Conservation (phyloP, 192 early-diverging fungal species). For the Backusella liffmaniae region DNA sequence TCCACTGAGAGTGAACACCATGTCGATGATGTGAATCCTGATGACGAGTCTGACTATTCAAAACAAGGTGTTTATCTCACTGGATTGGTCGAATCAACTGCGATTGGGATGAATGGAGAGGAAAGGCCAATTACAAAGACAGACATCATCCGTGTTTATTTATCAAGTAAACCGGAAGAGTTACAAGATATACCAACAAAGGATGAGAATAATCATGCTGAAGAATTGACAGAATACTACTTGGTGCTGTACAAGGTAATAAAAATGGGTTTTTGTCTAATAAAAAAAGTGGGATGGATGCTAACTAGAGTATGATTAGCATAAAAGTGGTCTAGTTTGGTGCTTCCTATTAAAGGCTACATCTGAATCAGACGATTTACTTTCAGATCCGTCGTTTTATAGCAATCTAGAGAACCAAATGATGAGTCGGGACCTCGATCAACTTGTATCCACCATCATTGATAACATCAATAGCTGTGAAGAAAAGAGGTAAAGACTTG, state of each 20-base stretch:
- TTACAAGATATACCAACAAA: neutral
- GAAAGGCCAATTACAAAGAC: conserved; percentile 13
- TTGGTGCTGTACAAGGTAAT: conserved; percentile 37
- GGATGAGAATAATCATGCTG: neutral
- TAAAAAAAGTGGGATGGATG: too few species aligned
- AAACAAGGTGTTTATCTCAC: conserved; percentile 33
- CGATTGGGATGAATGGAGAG: conserved; percentile 25
- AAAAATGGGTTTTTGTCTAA: too few species aligned
- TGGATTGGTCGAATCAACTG: conserved; percentile 20
- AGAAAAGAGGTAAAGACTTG: conserved; percentile 27
- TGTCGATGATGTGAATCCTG: neutral
- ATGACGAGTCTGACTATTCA: neutral
- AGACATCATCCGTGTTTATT: conserved; percentile 31
- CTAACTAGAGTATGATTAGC: neutral
- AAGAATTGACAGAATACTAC: conserved; percentile 25
- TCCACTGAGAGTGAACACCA: neutral
- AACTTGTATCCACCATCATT: neutral
- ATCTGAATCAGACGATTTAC: conserved; percentile 5
- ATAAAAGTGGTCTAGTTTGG: conserved; percentile 32
- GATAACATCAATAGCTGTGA: conserved; percentile 18
- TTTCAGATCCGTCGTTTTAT: conserved; percentile 32
- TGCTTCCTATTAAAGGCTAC: conserved; percentile 24
- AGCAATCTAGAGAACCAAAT: conserved; percentile 20
- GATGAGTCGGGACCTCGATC: conserved; percentile 15
- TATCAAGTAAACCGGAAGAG: conserved; percentile 10